Base-by-base conservation (phyloP, 148 eudicot species). In the Camellia japonica region DNA sequence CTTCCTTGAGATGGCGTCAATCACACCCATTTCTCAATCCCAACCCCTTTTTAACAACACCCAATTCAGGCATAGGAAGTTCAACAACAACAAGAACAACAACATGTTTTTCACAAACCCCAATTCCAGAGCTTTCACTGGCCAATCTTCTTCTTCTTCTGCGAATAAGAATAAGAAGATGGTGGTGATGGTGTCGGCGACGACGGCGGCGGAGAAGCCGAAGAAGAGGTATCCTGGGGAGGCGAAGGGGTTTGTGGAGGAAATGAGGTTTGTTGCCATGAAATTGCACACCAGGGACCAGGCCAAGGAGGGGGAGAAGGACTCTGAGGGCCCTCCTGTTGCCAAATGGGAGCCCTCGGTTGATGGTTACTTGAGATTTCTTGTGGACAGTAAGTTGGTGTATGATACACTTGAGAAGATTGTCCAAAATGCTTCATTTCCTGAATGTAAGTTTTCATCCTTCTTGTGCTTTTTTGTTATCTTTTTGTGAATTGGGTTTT, bases 201-300 rank as follows among this genome's bases (percentile, higher is more conserved):
- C 88, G 9, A 67, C 65, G 42, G 75, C 88, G 46, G 85, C 83
- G 42, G 84, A 85, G 82, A 78, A 80, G 85, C 67, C 82, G 47
- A 78, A 82, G 86, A 90, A 86, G 85, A 78, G 81, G 87, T 89
- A 73, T n/a, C 88, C 90, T 2, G 91, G 91, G 8, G 93, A 88
- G 87, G 86, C 83, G 41, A 90, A 89, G 79, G 97, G 94, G 75
- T 93, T 96, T 84, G 98, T 93, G 85, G 99, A 96, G 85, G 99
- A 96, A 76, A 93, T 96, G 99, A 96, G 99, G 75, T 85, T 84
- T 64, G 98, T 96, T 82, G 98, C 98, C 6, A 95, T 95, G 98
- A 93, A 86, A 61, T 76, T 95, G 85, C 98, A 95, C 74, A 90
- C 92, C 0, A 93, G 78, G 79, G 98, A 95, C 59, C 98, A 95